Percentiles rank a stretch among this genome's conserved stretches.
phyloP scores from a whole-genome alignment of 176 grass and related monocot species.

The Aegilops speltoides region DNA sequence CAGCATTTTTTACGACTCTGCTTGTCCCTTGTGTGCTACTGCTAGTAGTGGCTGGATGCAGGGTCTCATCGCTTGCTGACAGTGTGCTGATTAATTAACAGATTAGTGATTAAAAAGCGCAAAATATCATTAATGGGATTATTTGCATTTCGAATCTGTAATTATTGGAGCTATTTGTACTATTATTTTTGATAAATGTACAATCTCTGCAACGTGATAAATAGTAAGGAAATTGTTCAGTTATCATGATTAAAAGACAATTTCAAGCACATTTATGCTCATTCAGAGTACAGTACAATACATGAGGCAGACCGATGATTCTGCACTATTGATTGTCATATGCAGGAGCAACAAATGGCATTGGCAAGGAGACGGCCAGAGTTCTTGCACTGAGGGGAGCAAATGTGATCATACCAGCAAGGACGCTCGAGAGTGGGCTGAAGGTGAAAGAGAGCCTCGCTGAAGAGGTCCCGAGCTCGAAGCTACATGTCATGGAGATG shows the following conservation, averaged over 20 bases:
- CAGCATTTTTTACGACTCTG: not conserved
- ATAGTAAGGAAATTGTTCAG: not conserved
- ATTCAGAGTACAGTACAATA: not conserved
- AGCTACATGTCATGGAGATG: conserved; percentile 84
- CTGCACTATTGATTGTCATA: not conserved
- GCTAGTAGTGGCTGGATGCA: not conserved
- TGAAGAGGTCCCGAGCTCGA: conserved; percentile 47
- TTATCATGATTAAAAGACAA: not conserved
- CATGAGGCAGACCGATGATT: not conserved
- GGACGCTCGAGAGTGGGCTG: conserved; percentile 60
- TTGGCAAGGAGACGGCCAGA: conserved; percentile 82
- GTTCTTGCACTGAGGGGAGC: conserved; percentile 78
- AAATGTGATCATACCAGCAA: conserved; percentile 71
- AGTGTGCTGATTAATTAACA: not conserved
- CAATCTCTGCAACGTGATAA: not conserved
- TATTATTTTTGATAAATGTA: not conserved
- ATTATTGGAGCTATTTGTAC: not conserved
- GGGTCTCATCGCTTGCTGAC: not conserved
- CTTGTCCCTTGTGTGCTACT: too few species aligned
- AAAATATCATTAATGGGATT: not conserved
- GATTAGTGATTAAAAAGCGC: not conserved
- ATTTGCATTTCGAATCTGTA: not conserved
- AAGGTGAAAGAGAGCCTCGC: conserved; percentile 72
- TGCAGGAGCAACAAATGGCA: conserved; percentile 78
- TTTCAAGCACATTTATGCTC: not conserved